Conservation (phyloP, 1,284 basidiomycete species). For the Leccinum subspadiceum region DNA sequence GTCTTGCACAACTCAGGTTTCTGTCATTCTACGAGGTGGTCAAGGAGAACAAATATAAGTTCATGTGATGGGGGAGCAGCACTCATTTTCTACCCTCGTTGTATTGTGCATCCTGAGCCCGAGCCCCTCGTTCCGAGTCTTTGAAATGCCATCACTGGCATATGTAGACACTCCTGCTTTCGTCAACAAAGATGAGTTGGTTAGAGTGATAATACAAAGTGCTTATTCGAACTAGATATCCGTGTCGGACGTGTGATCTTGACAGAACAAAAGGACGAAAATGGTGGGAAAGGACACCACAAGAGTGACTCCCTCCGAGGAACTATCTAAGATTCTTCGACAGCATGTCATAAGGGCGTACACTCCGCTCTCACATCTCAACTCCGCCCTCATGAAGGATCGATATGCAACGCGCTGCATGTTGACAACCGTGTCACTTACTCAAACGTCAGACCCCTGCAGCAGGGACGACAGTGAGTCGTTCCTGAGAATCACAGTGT, state of each 20-base stretch:
- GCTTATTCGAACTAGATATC: neutral
- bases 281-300: neutral
- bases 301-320: neutral
- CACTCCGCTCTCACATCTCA: neutral
- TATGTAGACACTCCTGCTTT: neutral
- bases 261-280: neutral
- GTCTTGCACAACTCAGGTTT: neutral
- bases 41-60: neutral
- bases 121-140: no score
- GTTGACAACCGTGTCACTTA: neutral
- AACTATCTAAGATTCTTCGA: neutral
- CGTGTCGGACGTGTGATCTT: neutral
- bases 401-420: neutral
- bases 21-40: neutral
- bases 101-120: neutral
- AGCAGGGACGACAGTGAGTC: conserved; percentile 6
- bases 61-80: neutral
- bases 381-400: neutral
- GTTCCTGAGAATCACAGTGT: conserved; percentile 21
- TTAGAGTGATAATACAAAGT: neutral
- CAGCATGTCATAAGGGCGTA: neutral
- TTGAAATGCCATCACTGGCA: no score
- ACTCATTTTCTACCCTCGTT: neutral
- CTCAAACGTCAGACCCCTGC: neutral
- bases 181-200: neutral